Percentiles rank a stretch among this genome's conserved stretches.
These are phyloP conservation scores for Gastrolobium bilobum DNA, from an alignment of 306 rosid genomes.

Conservation along the genomic window DNA sequence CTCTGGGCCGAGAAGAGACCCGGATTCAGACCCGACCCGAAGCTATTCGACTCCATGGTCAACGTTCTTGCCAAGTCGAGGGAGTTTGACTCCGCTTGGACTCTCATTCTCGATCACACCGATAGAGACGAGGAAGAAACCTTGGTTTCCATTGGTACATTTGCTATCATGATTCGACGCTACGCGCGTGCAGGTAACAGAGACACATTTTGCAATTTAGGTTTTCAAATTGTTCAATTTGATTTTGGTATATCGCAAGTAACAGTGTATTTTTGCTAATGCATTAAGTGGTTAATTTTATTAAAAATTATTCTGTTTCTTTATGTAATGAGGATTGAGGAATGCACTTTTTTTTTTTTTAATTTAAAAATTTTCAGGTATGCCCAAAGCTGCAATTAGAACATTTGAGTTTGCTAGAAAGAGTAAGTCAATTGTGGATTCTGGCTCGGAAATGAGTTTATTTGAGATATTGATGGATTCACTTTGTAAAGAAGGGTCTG, in stretches of 20 bases:
- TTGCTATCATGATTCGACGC: constrained; percentile 84
- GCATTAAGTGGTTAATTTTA: neutral
- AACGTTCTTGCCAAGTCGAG: constrained; percentile 67
- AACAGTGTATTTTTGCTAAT: neutral
- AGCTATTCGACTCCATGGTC: constrained; percentile 65
- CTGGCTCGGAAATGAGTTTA: constrained; percentile 66
- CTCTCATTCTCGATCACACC: constrained; percentile 57
- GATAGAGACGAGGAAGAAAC: constrained; percentile 44
- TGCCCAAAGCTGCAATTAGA: constrained; percentile 68
- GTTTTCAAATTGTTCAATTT: neutral
- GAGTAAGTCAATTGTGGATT: constrained; percentile 52
- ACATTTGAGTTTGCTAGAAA: constrained; percentile 76
- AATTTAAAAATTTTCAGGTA: constrained; percentile 37
- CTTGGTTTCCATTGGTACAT: constrained; percentile 67
- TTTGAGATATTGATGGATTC: constrained; percentile 87
- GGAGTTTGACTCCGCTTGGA: constrained; percentile 84
- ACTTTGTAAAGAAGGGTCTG: constrained; percentile 84
- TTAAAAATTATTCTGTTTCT: constrained; percentile 25
- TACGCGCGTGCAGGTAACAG: constrained; percentile 79
- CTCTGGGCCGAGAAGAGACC: constrained; percentile 78
- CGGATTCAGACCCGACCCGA: constrained; percentile 54
- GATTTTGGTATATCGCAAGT: neutral
- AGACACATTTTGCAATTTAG: neutral
- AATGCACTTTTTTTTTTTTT: neutral
- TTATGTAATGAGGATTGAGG: constrained; percentile 12